phyloP scores from a whole-genome alignment of 805 yeast genomes.

The Saturnispora gosingensis region DNA sequence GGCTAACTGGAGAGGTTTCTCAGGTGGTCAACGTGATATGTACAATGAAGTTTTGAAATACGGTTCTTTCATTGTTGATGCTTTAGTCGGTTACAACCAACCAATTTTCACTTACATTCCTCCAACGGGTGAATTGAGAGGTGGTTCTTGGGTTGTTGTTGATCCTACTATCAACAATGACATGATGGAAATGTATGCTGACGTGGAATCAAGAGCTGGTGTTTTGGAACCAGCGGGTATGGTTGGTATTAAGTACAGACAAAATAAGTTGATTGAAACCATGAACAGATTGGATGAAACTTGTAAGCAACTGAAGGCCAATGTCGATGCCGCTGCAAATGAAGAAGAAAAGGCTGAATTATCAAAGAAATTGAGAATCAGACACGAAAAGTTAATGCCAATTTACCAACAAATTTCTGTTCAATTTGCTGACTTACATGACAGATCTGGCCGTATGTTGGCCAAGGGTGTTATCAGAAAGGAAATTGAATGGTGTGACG shows the following conservation, averaged over 20 bases:
- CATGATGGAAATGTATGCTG: conserved; percentile 99
- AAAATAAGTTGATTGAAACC: conserved; percentile 82
- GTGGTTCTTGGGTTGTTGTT: conserved; percentile 99
- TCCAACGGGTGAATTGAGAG: conserved; percentile 96
- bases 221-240: conserved; percentile 98
- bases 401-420: conserved; percentile 86
- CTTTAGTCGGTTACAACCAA: conserved; percentile 89
- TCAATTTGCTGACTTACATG: conserved; percentile 97
- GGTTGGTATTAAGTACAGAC: conserved; percentile 97
- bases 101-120: conserved; percentile 97
- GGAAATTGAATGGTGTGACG: conserved; percentile 74
- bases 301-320: conserved; percentile 58
- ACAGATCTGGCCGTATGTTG: conserved; percentile 94
- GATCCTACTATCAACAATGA: conserved; percentile 96
- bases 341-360: conserved; percentile 60
- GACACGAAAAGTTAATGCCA: conserved; percentile 77
- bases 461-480: conserved; percentile 87
- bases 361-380: conserved; percentile 56
- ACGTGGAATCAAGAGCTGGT: conserved; percentile 92
- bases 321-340: conserved; percentile 42
- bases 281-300: conserved; percentile 82
- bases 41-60: conserved; percentile 95
- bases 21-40: conserved; percentile 99
- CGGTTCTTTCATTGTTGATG: conserved; percentile 96
- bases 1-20: conserved; percentile 99